Evolutionary conservation across 768 basidiomycete genomes (phyloP).

Genomic region (Clitopilus passeckerianus): DNA sequence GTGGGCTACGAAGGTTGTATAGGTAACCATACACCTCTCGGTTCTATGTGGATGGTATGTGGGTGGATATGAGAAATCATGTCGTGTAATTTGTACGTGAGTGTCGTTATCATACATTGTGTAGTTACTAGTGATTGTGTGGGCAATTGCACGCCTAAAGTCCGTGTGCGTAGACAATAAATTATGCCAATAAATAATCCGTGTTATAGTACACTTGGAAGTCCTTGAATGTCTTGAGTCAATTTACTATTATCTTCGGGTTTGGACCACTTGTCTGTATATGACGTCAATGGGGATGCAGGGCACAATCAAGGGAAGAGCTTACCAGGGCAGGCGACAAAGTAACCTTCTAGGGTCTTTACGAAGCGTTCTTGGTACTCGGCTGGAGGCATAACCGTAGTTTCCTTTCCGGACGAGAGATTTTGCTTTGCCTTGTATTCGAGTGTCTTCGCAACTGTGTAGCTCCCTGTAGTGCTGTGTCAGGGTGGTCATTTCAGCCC

Average conservation of each 20-base stretch:
- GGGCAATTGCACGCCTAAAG: too few species aligned
- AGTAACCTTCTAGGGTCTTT: constrained; percentile 67
- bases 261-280: constrained; percentile 46
- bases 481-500: neutral
- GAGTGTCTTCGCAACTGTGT: constrained; percentile 80
- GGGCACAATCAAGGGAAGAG: neutral
- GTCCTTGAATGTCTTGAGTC: constrained; percentile 28
- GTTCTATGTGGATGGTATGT: neutral
- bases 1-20: neutral
- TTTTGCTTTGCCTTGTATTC: constrained; percentile 85
- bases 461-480: constrained; percentile 48
- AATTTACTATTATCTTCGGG: constrained; percentile 33
- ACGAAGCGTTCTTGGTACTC: constrained; percentile 80
- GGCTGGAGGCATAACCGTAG: constrained; percentile 74
- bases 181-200: constrained; percentile 6
- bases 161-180: neutral
- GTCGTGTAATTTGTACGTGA: neutral
- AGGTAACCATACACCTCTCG: neutral
- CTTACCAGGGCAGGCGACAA: constrained; percentile 70
- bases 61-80: neutral
- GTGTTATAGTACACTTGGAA: constrained; percentile 38
- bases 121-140: neutral
- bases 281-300: neutral
- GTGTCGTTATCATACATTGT: neutral
- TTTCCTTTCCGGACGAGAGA: constrained; percentile 63